Evolutionary conservation across 176 grass and related monocot species (phyloP), one percentile per base, ranked within the genome.

Genomic region (Oryza meyeriana): DNA sequence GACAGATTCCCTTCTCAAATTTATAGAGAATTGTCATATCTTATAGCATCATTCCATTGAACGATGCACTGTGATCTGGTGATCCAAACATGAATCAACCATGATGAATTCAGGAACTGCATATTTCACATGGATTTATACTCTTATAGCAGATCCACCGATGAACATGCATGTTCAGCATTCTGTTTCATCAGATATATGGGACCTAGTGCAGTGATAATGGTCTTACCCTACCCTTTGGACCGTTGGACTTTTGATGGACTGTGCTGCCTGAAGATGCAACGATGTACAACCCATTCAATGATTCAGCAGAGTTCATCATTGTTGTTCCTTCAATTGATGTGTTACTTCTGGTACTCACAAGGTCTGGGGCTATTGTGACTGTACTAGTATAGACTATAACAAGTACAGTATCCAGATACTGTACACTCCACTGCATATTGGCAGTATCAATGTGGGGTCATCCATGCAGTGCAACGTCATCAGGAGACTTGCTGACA

Each of bases 121-220:
- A 28, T 12, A 27, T 2, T 73, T 47, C 18, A 35, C 69, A 73
- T 63, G 9, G 10, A 66, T 81, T 52, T 18, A 64, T 36, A 69
- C 3, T 59, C 75, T 41, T 20, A 64, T 36, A 70, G 4, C 66
- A 65, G 34, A 52, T 65, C 33, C 66, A n/a, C 63, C n/a, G 18
- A 83, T 75, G 41, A 75, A 27, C 81, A 34, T 28, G 11, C 62
- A 32, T 72, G 63, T 27, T 65, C 32, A 55, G 13, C 44, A 44
- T 70, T 76, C 13, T 85, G 55, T 77, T 81, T 71, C 27, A 72
- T 25, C 66, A 72, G 28, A 81, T 72, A 57, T 50, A 47, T 22
- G 52, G 77, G 67, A 28, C 80, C 74, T 42, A 66, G 8, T 59
- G 16, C 63, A 32, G 25, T 58, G 63, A 32, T 25, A 36, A 14